Evolutionary conservation across 805 yeast genomes (phyloP).

Genomic region (Wickerhamia fluorescens): DNA sequence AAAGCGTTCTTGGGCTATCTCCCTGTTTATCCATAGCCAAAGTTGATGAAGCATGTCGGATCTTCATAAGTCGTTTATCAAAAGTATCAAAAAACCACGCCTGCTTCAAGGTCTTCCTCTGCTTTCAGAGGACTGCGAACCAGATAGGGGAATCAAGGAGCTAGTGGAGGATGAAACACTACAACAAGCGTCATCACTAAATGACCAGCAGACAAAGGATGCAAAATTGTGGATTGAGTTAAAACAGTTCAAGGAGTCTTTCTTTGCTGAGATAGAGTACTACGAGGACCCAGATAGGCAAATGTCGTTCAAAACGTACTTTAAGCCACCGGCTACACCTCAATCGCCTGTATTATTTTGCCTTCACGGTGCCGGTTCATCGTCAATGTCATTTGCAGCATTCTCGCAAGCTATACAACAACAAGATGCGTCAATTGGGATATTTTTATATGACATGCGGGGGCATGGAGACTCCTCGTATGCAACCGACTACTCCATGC

Average conservation of each 20-base stretch:
- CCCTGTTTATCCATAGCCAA: conserved; percentile 1
- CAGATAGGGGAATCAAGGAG: conserved; percentile 1
- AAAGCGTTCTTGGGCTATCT: too few relatives aligned
- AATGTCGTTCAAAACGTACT: conserved; percentile 55
- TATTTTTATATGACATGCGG: conserved; percentile 70
- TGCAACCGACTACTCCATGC: conserved; percentile 34
- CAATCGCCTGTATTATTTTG: conserved; percentile 56
- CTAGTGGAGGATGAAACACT: conserved; percentile 1
- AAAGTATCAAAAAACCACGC: conserved; percentile 1
- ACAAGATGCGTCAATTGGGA: conserved; percentile 37
- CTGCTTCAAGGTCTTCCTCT: not conserved
- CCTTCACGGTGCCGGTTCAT: conserved; percentile 96
- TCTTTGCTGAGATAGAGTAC: too few relatives aligned
- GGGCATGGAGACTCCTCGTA: conserved; percentile 62
- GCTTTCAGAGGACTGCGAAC: not conserved
- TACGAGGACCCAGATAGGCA: too few relatives aligned
- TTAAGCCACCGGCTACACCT: conserved; percentile 38
- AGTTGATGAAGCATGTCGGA: too few relatives aligned
- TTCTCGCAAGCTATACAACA: conserved; percentile 31
- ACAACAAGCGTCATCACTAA: too few relatives aligned
- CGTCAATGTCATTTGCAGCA: conserved; percentile 67
- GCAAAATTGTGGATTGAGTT: too few relatives aligned
- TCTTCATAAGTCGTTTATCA: conserved; percentile 7
- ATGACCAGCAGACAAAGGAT: too few relatives aligned
- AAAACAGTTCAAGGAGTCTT: too few relatives aligned